phyloP scores from a whole-genome alignment of 371 early-diverging fungal genomes.

The Mortierella sp. region DNA sequence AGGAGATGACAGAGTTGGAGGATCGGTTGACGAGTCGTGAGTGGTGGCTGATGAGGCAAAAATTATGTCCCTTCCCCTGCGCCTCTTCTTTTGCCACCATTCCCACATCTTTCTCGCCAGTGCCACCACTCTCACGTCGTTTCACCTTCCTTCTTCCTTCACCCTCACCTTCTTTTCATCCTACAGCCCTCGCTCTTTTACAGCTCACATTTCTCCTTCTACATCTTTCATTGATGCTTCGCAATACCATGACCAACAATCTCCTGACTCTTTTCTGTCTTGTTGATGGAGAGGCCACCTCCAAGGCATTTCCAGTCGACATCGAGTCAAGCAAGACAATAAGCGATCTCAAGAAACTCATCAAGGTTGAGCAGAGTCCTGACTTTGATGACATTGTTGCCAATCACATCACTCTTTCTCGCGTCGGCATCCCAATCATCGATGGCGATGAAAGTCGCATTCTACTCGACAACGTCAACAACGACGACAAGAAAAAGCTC shows the following conservation, averaged over 20 bases:
- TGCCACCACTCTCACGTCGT: too few species aligned
- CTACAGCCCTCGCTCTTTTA: too few species aligned
- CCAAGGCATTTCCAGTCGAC: slow-evolving; percentile 1
- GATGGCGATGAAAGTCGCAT: too few species aligned
- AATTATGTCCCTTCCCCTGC: neutral
- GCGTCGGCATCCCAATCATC: slow-evolving; percentile 1
- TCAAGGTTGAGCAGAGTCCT: slow-evolving; percentile 11
- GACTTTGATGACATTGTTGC: slow-evolving; percentile 9
- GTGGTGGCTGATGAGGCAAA: too few species aligned
- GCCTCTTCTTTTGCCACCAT: neutral
- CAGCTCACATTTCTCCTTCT: too few species aligned
- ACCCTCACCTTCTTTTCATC: neutral
- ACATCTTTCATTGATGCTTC: slow-evolving; percentile 12
- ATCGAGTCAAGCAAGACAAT: slow-evolving; percentile 1
- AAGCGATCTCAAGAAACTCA: neutral
- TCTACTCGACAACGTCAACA: too few species aligned
- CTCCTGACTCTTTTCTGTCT: slow-evolving; percentile 8
- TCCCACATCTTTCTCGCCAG: too few species aligned
- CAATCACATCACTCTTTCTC: slow-evolving; percentile 5
- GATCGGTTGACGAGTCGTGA: too few species aligned
- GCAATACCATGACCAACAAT: slow-evolving; percentile 12
- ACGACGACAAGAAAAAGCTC: slow-evolving; percentile 10
- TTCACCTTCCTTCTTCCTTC: neutral
- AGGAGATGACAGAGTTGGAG: too few species aligned
- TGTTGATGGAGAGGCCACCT: slow-evolving; percentile 3